phyloP scores from a whole-genome alignment of 108 stramenopile genomes.

The Pseudonitzschia pungens region DNA sequence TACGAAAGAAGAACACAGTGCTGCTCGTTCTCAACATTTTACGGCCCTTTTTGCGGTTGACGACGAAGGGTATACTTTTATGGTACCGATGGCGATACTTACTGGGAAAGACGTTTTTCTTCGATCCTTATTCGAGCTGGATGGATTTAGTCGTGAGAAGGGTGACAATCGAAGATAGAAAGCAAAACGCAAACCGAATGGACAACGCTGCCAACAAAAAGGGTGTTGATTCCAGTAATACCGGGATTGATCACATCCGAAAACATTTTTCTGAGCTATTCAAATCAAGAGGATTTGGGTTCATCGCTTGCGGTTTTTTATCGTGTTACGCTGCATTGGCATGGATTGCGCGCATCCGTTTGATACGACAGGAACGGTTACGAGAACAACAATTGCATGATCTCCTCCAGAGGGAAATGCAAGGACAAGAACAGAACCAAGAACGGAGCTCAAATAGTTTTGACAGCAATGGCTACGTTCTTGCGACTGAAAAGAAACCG shows the following conservation, averaged over 20 bases:
- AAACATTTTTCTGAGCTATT: neutral
- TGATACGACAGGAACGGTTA: neutral
- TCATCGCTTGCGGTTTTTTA: neutral
- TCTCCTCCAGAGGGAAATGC: slow-evolving; percentile 32
- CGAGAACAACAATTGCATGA: slow-evolving; percentile 15
- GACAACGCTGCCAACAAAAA: neutral
- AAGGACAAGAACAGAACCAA: slow-evolving; percentile 18
- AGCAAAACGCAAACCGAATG: slow-evolving; percentile 17
- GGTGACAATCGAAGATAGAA: slow-evolving; percentile 58
- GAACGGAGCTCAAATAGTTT: neutral
- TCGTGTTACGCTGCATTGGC: neutral
- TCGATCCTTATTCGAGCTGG: slow-evolving; percentile 57
- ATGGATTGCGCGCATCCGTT: neutral
- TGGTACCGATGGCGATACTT: slow-evolving; percentile 70
- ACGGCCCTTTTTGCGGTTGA: slow-evolving; percentile 64
- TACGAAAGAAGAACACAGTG: slow-evolving; percentile 16
- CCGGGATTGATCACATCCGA: neutral
- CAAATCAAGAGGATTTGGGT: neutral
- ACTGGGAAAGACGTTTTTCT: slow-evolving; percentile 61
- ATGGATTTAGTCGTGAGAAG: slow-evolving; percentile 65
- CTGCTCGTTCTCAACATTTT: slow-evolving; percentile 36
- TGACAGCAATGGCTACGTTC: neutral
- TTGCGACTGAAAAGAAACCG: neutral
- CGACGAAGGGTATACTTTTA: slow-evolving; percentile 48
- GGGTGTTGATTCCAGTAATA: neutral